Evolutionary conservation across 1,139 yeast genomes (phyloP).

Genomic region (Pichia sp.): DNA sequence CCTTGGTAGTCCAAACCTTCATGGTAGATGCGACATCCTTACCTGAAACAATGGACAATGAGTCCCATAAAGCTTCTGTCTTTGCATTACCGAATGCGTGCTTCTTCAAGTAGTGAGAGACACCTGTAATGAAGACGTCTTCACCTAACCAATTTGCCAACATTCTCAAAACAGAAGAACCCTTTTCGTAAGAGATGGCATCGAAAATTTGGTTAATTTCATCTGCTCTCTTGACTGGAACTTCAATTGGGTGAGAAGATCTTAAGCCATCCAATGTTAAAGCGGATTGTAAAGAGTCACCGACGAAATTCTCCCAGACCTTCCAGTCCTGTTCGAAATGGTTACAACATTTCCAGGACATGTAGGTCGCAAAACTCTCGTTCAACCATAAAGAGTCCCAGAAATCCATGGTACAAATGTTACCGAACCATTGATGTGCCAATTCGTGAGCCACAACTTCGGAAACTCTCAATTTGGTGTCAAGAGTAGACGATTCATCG

Average conservation of each 20-base stretch:
- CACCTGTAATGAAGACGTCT: conserved; percentile 47
- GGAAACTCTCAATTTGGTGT: conserved; percentile 45
- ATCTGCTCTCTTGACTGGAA: conserved; percentile 47
- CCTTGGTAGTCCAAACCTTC: conserved; percentile 48
- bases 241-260: conserved; percentile 55
- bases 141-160: conserved; percentile 49
- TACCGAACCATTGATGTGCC: conserved; percentile 63
- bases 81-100: conserved; percentile 47
- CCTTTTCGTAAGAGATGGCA: conserved; percentile 50
- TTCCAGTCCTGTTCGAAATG: conserved; percentile 52
- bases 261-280: conserved; percentile 47
- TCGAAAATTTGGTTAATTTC: conserved; percentile 55
- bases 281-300: conserved; percentile 47
- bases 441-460: conserved; percentile 56
- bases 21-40: conserved; percentile 42
- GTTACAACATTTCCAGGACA: conserved; percentile 47
- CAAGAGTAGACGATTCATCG: conserved; percentile 41
- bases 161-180: conserved; percentile 50
- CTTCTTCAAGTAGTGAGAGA: conserved; percentile 43
- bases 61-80: conserved; percentile 45
- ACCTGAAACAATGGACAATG: conserved; percentile 41
- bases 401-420: conserved; percentile 57
- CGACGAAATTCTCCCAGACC: conserved; percentile 49
- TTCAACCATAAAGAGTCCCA: conserved; percentile 62
- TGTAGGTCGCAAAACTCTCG: conserved; percentile 60